phyloP scores from a whole-genome alignment of 202 grass and related monocot genomes.

The Hordeum pubiflorum region DNA sequence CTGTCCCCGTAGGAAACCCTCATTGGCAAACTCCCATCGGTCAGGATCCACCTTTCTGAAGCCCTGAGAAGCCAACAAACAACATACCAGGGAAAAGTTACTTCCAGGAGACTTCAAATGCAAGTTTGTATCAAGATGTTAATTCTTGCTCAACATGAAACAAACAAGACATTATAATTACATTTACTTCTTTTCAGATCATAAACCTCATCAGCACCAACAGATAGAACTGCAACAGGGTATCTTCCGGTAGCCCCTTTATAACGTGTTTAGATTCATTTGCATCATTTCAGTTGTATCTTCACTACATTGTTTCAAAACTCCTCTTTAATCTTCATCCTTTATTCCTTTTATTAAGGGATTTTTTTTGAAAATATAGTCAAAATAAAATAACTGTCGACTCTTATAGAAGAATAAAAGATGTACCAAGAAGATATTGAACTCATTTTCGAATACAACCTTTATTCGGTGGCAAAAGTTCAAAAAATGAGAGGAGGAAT shows the following conservation, averaged over 20 bases:
- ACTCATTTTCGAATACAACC: background rate
- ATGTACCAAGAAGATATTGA: constrained; percentile 3
- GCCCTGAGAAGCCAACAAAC: background rate
- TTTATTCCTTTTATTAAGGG: constrained; percentile 24
- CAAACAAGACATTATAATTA: background rate
- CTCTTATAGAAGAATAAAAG: background rate
- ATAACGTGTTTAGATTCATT: background rate
- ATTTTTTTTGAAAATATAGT: constrained; percentile 4
- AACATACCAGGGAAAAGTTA: background rate
- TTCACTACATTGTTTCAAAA: constrained; percentile 26
- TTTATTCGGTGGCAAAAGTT: background rate
- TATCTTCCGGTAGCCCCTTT: background rate
- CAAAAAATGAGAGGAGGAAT: too few relatives aligned
- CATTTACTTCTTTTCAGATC: background rate
- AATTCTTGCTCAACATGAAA: background rate
- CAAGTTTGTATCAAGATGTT: background rate
- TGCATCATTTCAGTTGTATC: constrained; percentile 39
- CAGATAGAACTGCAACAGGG: background rate
- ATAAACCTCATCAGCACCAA: background rate
- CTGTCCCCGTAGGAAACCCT: constrained; percentile 1
- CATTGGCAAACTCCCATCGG: background rate
- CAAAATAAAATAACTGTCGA: background rate
- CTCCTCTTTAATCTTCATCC: constrained; percentile 36
- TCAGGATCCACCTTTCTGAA: constrained; percentile 13
- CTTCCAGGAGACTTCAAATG: background rate